These are phyloP conservation scores for Handroanthus guayacan DNA, from an alignment of 257 asterid species.

Conservation along the genomic window DNA sequence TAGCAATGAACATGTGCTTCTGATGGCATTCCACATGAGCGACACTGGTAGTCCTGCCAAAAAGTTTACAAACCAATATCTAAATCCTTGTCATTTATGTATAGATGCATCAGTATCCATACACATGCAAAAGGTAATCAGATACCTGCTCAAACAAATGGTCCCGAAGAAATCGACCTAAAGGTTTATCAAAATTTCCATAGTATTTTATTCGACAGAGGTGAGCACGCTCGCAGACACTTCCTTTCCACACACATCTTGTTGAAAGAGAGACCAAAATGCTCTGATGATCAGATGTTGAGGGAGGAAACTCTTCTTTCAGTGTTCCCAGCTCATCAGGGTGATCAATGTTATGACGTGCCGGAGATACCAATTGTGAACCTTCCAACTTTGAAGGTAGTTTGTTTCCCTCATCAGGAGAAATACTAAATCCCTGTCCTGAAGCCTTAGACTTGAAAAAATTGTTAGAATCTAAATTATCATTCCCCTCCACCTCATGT, in stretches of 20 bases:
- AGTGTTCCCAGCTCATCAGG: slow-evolving; percentile 44
- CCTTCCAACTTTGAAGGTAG: slow-evolving; percentile 37
- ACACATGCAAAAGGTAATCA: slow-evolving; percentile 20
- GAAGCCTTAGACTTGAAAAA: slow-evolving; percentile 37
- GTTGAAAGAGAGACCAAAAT: slow-evolving; percentile 80
- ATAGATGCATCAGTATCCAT: slow-evolving; percentile 10
- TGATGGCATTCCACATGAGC: slow-evolving; percentile 74
- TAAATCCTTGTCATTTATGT: slow-evolving; percentile 25
- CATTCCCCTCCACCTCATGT: slow-evolving; percentile 36
- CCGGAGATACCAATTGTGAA: slow-evolving; percentile 37
- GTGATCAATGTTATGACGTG: slow-evolving; percentile 42
- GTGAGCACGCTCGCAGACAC: slow-evolving; percentile 85
- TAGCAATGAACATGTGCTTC: slow-evolving; percentile 83
- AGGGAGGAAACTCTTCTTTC: slow-evolving; percentile 66
- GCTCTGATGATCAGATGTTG: slow-evolving; percentile 78
- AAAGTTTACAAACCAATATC: slow-evolving; percentile 27
- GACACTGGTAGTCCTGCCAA: slow-evolving; percentile 63
- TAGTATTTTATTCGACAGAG: slow-evolving; percentile 77
- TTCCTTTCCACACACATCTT: slow-evolving; percentile 69
- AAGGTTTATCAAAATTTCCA: slow-evolving; percentile 74
- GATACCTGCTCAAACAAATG: slow-evolving; percentile 75
- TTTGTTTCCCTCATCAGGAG: slow-evolving; percentile 45
- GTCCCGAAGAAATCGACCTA: slow-evolving; percentile 74
- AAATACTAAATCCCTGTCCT: slow-evolving; percentile 37
- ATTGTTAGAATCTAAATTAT: slow-evolving; percentile 31